Base-by-base conservation (phyloP, 2,329 filamentous ascomycete genomes). In the Claviceps sp. region DNA sequence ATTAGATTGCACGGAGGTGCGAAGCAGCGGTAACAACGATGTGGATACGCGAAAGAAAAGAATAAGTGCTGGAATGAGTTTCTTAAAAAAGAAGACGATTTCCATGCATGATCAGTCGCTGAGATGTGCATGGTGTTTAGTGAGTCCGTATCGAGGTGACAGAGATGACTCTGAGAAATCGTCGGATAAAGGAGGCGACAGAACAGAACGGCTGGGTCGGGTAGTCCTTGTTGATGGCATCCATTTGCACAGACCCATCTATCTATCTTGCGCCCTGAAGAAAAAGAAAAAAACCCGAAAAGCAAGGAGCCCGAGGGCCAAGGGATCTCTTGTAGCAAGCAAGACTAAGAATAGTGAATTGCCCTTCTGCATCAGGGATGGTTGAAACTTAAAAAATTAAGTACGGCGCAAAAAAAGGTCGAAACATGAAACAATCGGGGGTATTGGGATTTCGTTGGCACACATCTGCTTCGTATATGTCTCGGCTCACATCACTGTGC, bases 401-500 rank as follows among this genome's bases (percentile, higher is more conserved):
- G 44, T 16, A 9, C 34, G 17, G 50, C 29, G 37, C 23, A 53
- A 9, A 50, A 49, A 34, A 20, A 34, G 14, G 22, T 49, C 47
- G 47, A 22, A 22, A 29, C 3, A 38, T 50, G 43, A 3, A 23
- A 23, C 11, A 43, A 22, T 23, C 20, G 4, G 47, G 52, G 46
- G 44, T 52, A 45, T 54, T 48, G 22, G 47, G n/a, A 40, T 37
- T 34, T 52, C 47, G 34, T 49, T 37, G 47, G 22, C 38, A 45
- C 42, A 52, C 38, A 13, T 52, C 26, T 40, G n/a, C 37, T 40
- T 47, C 43, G 14, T 7, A 40, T 36, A 40, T 20, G 37, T 39
- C 47, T 22, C 26, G 29, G 16, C 44, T 67, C 68, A 84, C 80
- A 84, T 83, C 55, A 84, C 65, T 54, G 63, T 62, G 64, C 80